A percentile compares a stretch with the other conserved stretches of the same genome.
Conservation (phyloP, 2,329 filamentous ascomycete genomes). For the Elsinoe ampelina region DNA sequence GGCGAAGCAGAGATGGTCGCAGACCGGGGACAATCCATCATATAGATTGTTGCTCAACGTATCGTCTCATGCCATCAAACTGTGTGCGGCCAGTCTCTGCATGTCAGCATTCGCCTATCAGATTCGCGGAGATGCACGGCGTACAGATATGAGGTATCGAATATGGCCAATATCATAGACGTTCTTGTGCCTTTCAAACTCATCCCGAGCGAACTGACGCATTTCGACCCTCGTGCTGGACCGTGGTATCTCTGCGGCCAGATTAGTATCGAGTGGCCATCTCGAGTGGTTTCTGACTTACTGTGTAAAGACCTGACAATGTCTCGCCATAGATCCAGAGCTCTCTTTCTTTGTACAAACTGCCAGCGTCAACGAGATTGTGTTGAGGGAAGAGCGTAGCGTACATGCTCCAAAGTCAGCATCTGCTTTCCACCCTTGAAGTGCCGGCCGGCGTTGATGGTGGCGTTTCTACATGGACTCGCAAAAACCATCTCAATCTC, state of each 20-base stretch:
- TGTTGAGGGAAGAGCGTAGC: background rate
- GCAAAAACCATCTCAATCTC: background rate
- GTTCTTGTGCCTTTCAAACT: slow-evolving; percentile 39
- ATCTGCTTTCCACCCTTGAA: slow-evolving; percentile 25
- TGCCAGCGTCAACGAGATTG: slow-evolving; percentile 17
- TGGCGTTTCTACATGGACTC: slow-evolving; percentile 21
- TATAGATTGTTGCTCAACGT: slow-evolving; percentile 29
- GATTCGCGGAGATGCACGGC: slow-evolving; percentile 4
- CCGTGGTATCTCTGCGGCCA: slow-evolving; percentile 26
- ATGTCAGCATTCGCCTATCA: background rate
- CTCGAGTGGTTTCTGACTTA: slow-evolving; percentile 15
- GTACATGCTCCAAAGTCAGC: slow-evolving; percentile 30
- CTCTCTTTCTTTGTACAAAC: slow-evolving; percentile 42
- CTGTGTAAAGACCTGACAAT: slow-evolving; percentile 36
- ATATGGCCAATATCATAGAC: slow-evolving; percentile 41
- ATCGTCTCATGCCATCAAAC: slow-evolving; percentile 40
- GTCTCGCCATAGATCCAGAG: slow-evolving; percentile 38
- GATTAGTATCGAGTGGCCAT: background rate
- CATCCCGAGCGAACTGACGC: slow-evolving; percentile 38
- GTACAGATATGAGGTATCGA: slow-evolving; percentile 39
- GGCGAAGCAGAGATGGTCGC: too few species aligned
- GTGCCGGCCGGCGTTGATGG: slow-evolving; percentile 24
- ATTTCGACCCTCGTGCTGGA: slow-evolving; percentile 34
- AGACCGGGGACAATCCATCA: background rate
- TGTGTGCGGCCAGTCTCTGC: slow-evolving; percentile 40